Evolutionary conservation across 768 basidiomycete species (phyloP), one percentile per base, ranked within the genome.

Genomic region (Phanerodontia chrysosporium): DNA sequence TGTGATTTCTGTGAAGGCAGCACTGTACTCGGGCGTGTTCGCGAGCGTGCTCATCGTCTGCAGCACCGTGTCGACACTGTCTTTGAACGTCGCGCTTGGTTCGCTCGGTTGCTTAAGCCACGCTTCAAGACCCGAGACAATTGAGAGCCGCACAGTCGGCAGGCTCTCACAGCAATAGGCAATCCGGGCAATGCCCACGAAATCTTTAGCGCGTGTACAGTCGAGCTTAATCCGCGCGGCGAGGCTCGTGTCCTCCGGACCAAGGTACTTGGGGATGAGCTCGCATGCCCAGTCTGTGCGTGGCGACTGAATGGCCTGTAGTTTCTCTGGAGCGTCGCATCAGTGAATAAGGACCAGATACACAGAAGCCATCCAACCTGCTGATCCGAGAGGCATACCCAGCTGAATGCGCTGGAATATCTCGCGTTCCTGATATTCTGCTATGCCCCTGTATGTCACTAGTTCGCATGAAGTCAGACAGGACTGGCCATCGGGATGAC

Each of bases 381-480:
- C 87, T 22, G 85, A 80, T 8, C 87, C 86, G 49, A 94, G 75
- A 16, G 83, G 75, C 74, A 90, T 83, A 55, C 91, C 91, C 42
- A 93, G 70, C 64, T 94, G 92, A 16, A 94, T 91, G 27, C 92
- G 78, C 64, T 90, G 87, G 66, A 90, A 91, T 22, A 92, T 85
- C 55, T 93, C 91, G 51, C 90, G 82, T 69, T 93, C 90, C 3
- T 77, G 73, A 5, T 76, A 75, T 13, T 81, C 76, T 1, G 77
- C 69, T 1, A 93, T 73, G 28, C 75, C 69, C 35, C 75, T 70
- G 64, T 92, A 93, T 70, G 91, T 88, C 49, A 90, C 90, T 92
- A n/a, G 16, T 30, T 48, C 55, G 22, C 12, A 5, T 14, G 30
- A 16, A 30, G 57, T 42, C 22, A 29, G 14, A 10, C 46, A 18